phyloP scores from a whole-genome alignment of 495 filamentous ascomycete species.

The Aspergillus coremiiformis region DNA sequence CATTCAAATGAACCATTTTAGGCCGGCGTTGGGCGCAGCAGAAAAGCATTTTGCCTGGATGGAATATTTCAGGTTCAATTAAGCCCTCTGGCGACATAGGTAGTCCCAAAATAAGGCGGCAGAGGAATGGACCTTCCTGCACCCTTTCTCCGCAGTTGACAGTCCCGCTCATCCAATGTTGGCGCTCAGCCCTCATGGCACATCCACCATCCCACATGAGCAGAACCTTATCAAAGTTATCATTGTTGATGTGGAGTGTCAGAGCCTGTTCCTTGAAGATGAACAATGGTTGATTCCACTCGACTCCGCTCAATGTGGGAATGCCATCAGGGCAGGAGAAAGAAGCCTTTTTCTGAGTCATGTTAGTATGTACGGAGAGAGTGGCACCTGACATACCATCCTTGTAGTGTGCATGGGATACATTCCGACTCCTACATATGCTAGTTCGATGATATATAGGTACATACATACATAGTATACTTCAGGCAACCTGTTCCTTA shows the following conservation, averaged over 20 bases:
- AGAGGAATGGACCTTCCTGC: slow-evolving; percentile 11
- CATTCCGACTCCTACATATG: neutral
- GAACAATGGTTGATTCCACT: slow-evolving; percentile 18
- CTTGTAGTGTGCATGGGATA: neutral
- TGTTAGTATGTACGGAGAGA: neutral
- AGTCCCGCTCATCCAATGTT: slow-evolving; percentile 19
- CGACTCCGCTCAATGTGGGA: slow-evolving; percentile 13
- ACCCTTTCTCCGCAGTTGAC: slow-evolving; percentile 22
- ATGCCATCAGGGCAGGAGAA: neutral
- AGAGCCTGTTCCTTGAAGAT: slow-evolving; percentile 11
- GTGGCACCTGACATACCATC: neutral
- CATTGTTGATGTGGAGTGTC: slow-evolving; percentile 18
- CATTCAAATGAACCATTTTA: slow-evolving; percentile 10
- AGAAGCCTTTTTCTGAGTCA: neutral
- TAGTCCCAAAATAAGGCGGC: slow-evolving; percentile 1
- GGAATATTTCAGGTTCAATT: neutral
- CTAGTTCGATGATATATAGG: neutral
- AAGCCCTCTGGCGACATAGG: neutral
- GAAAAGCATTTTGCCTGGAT: neutral
- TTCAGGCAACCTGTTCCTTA: neutral
- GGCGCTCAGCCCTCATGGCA: slow-evolving; percentile 23
- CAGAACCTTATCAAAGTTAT: slow-evolving; percentile 24
- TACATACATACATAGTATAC: neutral
- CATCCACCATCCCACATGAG: slow-evolving; percentile 24
- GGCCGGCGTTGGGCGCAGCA: neutral